Percentiles rank a stretch among this genome's conserved stretches.
Evolutionary conservation across 345 rosid genomes (phyloP).

Genomic region (Eucalyptus caleyi): DNA sequence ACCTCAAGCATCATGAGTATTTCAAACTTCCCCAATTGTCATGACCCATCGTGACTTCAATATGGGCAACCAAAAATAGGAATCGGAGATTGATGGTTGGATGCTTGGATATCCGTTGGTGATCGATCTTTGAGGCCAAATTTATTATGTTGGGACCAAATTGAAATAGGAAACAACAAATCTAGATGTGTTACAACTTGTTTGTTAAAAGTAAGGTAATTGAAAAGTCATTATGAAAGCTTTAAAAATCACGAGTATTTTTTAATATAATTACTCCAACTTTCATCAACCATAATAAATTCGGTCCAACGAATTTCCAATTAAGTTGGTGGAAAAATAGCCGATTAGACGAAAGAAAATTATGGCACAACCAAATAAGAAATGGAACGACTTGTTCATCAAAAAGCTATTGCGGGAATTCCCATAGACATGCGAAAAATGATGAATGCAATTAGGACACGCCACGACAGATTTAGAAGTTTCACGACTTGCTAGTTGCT

Average conservation of each 20-base stretch:
- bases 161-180: background rate
- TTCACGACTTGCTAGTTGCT: background rate
- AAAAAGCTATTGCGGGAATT: background rate
- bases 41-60: background rate
- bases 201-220: background rate
- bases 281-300: background rate
- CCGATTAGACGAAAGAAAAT: background rate
- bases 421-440: background rate
- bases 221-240: background rate
- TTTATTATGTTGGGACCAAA: background rate
- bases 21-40: background rate
- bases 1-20: background rate
- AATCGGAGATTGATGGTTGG: background rate
- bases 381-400: background rate
- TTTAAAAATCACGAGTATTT: fast-evolving
- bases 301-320: background rate
- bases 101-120: background rate
- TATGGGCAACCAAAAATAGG: background rate
- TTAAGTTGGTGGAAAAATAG: background rate
- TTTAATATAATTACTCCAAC: background rate
- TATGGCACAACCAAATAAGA: background rate
- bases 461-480: background rate
- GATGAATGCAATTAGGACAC: background rate
- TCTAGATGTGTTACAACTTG: background rate
- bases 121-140: background rate